Conservation (phyloP, 2,329 filamentous ascomycete species). For the Neofusicoccum sp. region DNA sequence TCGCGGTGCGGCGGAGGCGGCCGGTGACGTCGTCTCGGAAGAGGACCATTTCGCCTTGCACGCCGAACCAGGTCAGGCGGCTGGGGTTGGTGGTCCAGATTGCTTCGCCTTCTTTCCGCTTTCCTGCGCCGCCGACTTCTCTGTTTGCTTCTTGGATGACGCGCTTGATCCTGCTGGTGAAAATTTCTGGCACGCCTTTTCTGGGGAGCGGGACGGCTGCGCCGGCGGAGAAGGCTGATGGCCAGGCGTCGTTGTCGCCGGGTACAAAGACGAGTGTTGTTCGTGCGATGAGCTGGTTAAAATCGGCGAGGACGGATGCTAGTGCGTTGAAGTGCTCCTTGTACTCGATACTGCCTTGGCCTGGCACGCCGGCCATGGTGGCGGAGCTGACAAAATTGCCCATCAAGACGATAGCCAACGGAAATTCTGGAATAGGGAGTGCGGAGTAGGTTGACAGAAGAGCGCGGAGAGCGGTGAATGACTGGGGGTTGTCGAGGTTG, state of each 20-base stretch:
- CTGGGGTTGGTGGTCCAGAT: constrained; percentile 89
- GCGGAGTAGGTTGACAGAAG: constrained; percentile 70
- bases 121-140: constrained; percentile 55
- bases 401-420: constrained; percentile 76
- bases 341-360: constrained; percentile 85
- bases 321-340: constrained; percentile 94
- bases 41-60: constrained; percentile 80
- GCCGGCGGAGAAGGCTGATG: constrained; percentile 77
- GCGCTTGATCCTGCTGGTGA: constrained; percentile 81
- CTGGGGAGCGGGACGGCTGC: constrained; percentile 68
- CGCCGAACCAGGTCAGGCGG: constrained; percentile 79
- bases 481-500: constrained; percentile 77
- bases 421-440: constrained; percentile 62
- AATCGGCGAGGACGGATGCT: constrained; percentile 78
- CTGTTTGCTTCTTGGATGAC: constrained; percentile 76
- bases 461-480: constrained; percentile 75
- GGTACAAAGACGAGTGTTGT: constrained; percentile 91
- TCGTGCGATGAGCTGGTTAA: constrained; percentile 72
- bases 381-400: constrained; percentile 74
- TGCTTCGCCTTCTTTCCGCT: constrained; percentile 62
- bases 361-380: constrained; percentile 61
- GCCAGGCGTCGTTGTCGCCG: constrained; percentile 97
- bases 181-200: constrained; percentile 76
- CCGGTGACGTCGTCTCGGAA: constrained; percentile 84
- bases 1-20: constrained; percentile 71